Base-by-base conservation (phyloP, 2,329 filamentous ascomycete genomes). In the Pestalotiopsis sp. region DNA sequence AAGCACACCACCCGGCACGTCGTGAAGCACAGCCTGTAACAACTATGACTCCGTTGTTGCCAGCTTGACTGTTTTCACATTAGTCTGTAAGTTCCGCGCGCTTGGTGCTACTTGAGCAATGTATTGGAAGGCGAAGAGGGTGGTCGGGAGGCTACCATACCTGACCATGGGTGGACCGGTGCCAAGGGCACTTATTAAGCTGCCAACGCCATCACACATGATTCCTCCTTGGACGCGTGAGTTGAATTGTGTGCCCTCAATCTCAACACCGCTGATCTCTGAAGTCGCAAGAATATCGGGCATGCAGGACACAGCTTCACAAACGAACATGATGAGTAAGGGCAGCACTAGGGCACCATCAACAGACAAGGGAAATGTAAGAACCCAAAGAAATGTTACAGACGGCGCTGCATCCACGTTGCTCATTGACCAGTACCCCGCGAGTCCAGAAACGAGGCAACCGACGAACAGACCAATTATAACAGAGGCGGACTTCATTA, bases 191-290 rank as follows among this genome's bases (percentile, higher is more conserved):
- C 87, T 87, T 49, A 92, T 73, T 62, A 91, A 80, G 70, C 89
- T 88, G 72, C 90, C 91, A n/a, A 92, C 76, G 0, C 90, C 90
- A 73, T 92, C 90, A 1, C 89, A 89, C 2, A 92, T 81, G 11
- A 92, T 87, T 64, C 90, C 90, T 7, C 90, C 90, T 74, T 92
- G 90, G 72, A 92, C 91, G 3, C 90, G 85, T n/a, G 86, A 88
- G 76, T 92, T 90, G 80, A 91, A 92, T 25, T 87, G 77, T 3
- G 82, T 81, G 17, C 90, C 90, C 69, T 91, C 87, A 66, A 92
- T 89, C 69, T 91, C 87, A 13, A 78, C 75, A 66, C 76, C 74
- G 41, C 72, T 74, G 36, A 79, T 76, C 64, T 78, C 74, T 17
- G 77, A 75, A 1, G 90, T 92, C 1, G 90, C 90, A 0, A 89